phyloP scores from a whole-genome alignment of 108 stramenopile species.

The Phaeodactylum tricornutum region DNA sequence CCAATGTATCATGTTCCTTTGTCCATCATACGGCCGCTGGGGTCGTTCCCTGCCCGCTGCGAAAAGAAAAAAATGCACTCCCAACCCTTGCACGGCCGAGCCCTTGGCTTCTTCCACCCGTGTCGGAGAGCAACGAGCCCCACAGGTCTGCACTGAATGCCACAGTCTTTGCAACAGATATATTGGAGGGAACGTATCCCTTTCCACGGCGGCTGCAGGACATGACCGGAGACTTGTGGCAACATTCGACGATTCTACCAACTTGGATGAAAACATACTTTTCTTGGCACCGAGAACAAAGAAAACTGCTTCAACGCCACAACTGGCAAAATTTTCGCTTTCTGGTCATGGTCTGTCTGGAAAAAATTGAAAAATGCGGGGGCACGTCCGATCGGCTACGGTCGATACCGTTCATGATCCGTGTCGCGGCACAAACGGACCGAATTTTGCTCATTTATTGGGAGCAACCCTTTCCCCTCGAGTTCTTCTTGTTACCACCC shows the following conservation, averaged over 20 bases:
- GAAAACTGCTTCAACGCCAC: neutral
- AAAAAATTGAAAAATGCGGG: constrained; percentile 23
- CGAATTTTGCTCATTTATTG: constrained; percentile 34
- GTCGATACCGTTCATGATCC: constrained; percentile 25
- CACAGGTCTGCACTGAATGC: neutral
- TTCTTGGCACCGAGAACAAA: constrained; percentile 25
- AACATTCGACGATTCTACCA: constrained; percentile 12
- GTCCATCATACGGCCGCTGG: neutral
- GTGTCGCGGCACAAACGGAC: constrained; percentile 18
- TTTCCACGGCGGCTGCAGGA: too few species aligned
- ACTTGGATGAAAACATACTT: constrained; percentile 29
- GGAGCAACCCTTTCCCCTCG: constrained; percentile 29
- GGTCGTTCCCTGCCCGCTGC: neutral
- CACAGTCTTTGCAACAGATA: too few species aligned
- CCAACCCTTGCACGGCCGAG: neutral
- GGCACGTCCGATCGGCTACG: constrained; percentile 40
- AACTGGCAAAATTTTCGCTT: constrained; percentile 19
- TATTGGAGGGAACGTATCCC: neutral
- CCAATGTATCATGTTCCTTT: constrained; percentile 20
- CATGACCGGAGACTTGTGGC: constrained; percentile 2
- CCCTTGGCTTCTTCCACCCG: neutral
- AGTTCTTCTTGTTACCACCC: constrained; percentile 37
- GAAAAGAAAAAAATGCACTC: neutral
- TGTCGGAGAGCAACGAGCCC: neutral
- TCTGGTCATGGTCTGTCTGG: constrained; percentile 29